Evolutionary conservation across 805 yeast species (phyloP).

Genomic region (Vanderwaltozyma tropicalis): DNA sequence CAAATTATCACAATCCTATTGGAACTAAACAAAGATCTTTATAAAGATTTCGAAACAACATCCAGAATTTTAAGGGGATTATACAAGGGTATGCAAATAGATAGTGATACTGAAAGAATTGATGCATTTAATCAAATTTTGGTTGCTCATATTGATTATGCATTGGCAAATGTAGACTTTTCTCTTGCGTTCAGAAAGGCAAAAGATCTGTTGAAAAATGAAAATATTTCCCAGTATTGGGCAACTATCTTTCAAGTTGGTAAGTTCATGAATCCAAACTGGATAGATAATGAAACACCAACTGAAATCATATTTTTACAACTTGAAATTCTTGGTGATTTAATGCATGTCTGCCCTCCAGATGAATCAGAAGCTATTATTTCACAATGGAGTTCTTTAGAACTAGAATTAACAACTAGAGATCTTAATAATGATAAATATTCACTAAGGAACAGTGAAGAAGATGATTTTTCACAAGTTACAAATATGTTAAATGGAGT

Average conservation of each 20-base stretch:
- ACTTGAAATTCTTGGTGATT: constrained; percentile 41
- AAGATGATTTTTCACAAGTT: background rate
- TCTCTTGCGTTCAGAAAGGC: constrained; percentile 41
- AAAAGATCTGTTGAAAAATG: constrained; percentile 29
- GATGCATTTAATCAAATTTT: constrained; percentile 21
- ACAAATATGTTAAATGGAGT: constrained; percentile 3
- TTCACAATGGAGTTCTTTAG: constrained; percentile 52
- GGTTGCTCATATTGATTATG: constrained; percentile 53
- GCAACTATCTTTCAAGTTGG: constrained; percentile 66
- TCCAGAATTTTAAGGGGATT: constrained; percentile 34
- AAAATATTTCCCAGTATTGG: constrained; percentile 38
- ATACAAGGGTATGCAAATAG: constrained; percentile 30
- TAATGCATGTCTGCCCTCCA: constrained; percentile 42
- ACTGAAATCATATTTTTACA: constrained; percentile 37
- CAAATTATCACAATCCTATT: constrained; percentile 34
- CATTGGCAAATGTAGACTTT: constrained; percentile 55
- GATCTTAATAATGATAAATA: constrained; percentile 18
- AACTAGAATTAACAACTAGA: constrained; percentile 31
- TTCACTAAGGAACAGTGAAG: constrained; percentile 5
- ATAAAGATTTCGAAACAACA: constrained; percentile 34
- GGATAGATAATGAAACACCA: constrained; percentile 33
- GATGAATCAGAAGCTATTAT: constrained; percentile 47
- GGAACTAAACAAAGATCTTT: constrained; percentile 45
- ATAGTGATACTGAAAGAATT: background rate
- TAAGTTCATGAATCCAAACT: constrained; percentile 40